Evolutionary conservation across 2,329 filamentous ascomycete genomes (phyloP).

Genomic region (Metarhizium guizhouense): DNA sequence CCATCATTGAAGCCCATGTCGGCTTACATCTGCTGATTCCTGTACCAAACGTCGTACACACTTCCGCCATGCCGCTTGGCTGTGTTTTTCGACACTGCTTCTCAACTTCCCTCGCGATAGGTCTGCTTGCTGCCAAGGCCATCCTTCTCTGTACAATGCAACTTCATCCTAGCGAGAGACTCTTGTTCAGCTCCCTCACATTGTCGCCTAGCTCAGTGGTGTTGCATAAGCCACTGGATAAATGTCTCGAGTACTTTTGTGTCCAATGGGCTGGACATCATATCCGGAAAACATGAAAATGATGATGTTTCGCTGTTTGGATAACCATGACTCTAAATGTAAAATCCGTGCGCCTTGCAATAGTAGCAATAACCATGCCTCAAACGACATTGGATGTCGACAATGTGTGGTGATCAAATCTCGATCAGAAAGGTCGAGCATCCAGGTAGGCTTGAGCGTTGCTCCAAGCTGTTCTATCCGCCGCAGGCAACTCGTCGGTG

Average conservation of each 20-base stretch:
- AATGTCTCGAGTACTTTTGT: neutral
- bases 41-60: neutral
- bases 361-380: neutral
- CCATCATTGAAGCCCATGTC: neutral
- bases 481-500: conserved; percentile 34
- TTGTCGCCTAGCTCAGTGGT: neutral
- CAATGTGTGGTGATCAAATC: neutral
- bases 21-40: neutral
- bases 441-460: conserved; percentile 46
- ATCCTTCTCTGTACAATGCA: neutral
- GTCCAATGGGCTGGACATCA: neutral
- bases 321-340: neutral
- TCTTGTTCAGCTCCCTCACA: neutral
- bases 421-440: conserved; percentile 28
- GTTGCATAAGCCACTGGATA: neutral
- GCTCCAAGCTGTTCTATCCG: conserved; percentile 44
- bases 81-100: neutral
- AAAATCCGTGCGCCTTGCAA: neutral
- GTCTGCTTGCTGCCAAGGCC: neutral
- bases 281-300: neutral
- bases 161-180: neutral
- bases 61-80: neutral
- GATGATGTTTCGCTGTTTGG: neutral
- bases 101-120: neutral
- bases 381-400: neutral